Conservation (phyloP, 2,329 filamentous ascomycete genomes). For the Periconia macrospinosa region DNA sequence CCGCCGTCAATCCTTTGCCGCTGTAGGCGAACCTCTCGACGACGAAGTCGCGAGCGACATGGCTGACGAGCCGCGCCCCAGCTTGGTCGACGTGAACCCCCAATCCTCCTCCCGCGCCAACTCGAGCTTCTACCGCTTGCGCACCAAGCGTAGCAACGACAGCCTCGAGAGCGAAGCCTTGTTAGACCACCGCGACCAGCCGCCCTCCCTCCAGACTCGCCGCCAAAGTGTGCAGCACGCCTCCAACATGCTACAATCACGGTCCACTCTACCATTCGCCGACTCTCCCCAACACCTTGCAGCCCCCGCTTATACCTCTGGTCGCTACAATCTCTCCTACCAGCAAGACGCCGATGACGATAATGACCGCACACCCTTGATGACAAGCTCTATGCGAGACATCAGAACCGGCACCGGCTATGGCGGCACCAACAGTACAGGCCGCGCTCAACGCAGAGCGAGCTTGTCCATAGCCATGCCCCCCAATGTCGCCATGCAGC, state of each 20-base stretch:
- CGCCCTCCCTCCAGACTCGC: conserved; percentile 41
- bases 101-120: conserved; percentile 39
- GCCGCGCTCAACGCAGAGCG: conserved; percentile 35
- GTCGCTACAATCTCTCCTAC: conserved; percentile 31
- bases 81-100: conserved; percentile 41
- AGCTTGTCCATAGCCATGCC: conserved; percentile 34
- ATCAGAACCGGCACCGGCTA: conserved; percentile 39
- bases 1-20: conserved; percentile 79
- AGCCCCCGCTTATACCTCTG: conserved; percentile 13
- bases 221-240: conserved; percentile 47
- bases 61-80: conserved; percentile 55
- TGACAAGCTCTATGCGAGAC: conserved; percentile 44
- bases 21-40: conserved; percentile 54
- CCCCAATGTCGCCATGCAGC: conserved; percentile 27
- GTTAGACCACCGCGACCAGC: conserved; percentile 75
- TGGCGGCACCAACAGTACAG: conserved; percentile 27
- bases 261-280: conserved; percentile 24
- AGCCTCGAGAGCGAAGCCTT: conserved; percentile 88
- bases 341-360: conserved; percentile 16
- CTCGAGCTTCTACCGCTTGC: conserved; percentile 58
- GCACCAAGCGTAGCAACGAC: conserved; percentile 70
- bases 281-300: conserved; percentile 22
- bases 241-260: conserved; percentile 24
- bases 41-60: conserved; percentile 48
- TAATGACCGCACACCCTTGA: conserved; percentile 58